phyloP scores from a whole-genome alignment of 2,329 filamentous ascomycete species.

The Geosmithia putterillii region DNA sequence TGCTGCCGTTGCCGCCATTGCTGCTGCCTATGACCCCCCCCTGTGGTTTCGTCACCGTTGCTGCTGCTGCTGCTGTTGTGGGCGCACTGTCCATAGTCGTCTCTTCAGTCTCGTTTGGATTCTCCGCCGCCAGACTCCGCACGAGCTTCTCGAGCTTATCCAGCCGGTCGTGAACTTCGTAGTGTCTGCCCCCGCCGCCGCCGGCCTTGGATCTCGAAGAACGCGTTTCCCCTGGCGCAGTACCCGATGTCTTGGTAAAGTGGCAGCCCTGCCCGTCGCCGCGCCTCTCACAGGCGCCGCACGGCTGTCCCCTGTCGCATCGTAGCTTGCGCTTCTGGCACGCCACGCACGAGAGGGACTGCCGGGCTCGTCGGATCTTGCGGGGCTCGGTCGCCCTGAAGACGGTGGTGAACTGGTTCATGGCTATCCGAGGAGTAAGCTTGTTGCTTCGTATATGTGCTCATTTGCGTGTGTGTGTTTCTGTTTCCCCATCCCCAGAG shows the following conservation, averaged over 20 bases:
- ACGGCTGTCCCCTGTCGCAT: slow-evolving; percentile 28
- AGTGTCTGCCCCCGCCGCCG: not conserved
- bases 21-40: slow-evolving; percentile 3
- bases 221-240: slow-evolving; percentile 5
- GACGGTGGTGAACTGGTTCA: slow-evolving; percentile 15
- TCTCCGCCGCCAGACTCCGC: slow-evolving; percentile 16
- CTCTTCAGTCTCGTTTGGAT: slow-evolving; percentile 1
- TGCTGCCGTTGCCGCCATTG: not conserved
- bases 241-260: slow-evolving; percentile 11
- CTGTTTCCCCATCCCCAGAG: no score
- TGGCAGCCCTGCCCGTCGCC: slow-evolving; percentile 19
- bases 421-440: no score
- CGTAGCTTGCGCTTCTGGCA: slow-evolving; percentile 30
- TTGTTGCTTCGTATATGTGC: no score
- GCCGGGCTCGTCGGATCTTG: slow-evolving; percentile 24
- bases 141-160: slow-evolving; percentile 28
- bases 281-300: slow-evolving; percentile 24
- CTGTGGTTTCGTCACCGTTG: slow-evolving; percentile 8
- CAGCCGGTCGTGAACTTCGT: slow-evolving; percentile 25
- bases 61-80: not conserved
- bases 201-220: no score
- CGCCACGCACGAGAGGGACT: slow-evolving; percentile 25
- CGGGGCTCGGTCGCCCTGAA: slow-evolving; percentile 22
- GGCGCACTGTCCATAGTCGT: no score
- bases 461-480: no score